Evolutionary conservation across 23 red algal species (phyloP), one percentile per base, ranked within the genome.

Genomic region (Gracilariopsis chorda): DNA sequence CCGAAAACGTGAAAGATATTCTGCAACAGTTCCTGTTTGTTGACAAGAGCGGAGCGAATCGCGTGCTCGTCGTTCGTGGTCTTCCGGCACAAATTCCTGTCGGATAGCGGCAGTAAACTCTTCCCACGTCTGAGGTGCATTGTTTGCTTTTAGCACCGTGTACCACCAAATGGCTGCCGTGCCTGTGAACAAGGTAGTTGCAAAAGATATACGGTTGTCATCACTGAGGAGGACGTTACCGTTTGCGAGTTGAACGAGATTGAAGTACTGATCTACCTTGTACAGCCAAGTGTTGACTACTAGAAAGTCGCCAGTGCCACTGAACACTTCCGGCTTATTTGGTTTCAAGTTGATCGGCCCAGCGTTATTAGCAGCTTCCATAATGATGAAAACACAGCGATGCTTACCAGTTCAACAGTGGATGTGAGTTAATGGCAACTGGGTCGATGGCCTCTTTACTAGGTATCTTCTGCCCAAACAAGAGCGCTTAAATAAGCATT

Each of bases 291-390:
- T 37, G 28, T 9, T 73, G 5, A 73, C 28, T 8, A 6, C 36
- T 32, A 33, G 67, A 40, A 73, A 73, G 20, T 73, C 67, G 5
- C 67, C 4, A 20, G 9, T 33, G 23, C 67, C 7, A 42, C 45
- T 40, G 36, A 42, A 73, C 4, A 19, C 23, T 21, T 73, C 7
- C 36, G 67, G 27, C 25, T 37, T 24, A 40, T 73, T 73, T 32
- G 28, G 67, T 73, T 73, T 73, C 67, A 73, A 42, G 36, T 73
- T 73, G 67, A 73, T 37, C 67, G 67, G 23, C 45, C 7, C 7
- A 9, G 25, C 23, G 20, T 7, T 19, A 6, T 33, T 19, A 6
- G 25, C 28, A 33, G 23, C 6, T 73, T 33, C 67, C 21, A 40
- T 6, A 9, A 35, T n/a, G 21, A 42, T 73, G 5, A 7, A 35